Evolutionary conservation across 345 rosid genomes (phyloP).

Genomic region (Eucalyptus coolabah): DNA sequence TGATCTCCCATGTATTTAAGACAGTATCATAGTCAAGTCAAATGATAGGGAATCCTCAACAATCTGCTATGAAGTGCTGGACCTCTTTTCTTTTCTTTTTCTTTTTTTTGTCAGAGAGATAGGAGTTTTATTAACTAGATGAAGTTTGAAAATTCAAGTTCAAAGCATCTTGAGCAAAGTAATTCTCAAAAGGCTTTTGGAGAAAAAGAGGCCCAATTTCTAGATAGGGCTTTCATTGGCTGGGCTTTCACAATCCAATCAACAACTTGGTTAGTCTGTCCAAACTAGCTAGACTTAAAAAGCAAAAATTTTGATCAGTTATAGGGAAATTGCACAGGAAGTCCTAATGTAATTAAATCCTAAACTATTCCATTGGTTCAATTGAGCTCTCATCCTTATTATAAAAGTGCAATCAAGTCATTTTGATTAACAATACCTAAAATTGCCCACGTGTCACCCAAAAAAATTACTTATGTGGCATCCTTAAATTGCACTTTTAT

Average conservation of each 20-base stretch:
- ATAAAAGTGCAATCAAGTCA: background rate
- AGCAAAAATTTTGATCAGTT: background rate
- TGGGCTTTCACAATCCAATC: background rate
- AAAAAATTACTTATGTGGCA: background rate
- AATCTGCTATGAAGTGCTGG: background rate
- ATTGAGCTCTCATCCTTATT: background rate
- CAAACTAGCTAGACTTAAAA: background rate
- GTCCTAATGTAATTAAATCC: background rate
- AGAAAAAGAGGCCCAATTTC: background rate
- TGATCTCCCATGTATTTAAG: background rate
- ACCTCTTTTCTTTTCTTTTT: background rate
- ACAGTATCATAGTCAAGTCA: background rate
- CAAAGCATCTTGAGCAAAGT: background rate
- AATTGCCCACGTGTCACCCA: background rate
- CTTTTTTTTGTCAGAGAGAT: background rate
- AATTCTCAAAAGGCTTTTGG: background rate
- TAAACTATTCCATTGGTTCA: background rate
- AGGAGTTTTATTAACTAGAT: background rate
- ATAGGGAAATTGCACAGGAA: background rate
- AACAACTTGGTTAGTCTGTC: background rate
- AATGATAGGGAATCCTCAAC: background rate
- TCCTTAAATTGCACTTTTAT: background rate
- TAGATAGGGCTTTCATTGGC: rapidly evolving
- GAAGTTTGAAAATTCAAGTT: background rate
- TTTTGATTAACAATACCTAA: background rate